Evolutionary conservation across 371 early-diverging fungal species (phyloP), one percentile per base, ranked within the genome.

Genomic region (Syncephalastrum sp.): DNA sequence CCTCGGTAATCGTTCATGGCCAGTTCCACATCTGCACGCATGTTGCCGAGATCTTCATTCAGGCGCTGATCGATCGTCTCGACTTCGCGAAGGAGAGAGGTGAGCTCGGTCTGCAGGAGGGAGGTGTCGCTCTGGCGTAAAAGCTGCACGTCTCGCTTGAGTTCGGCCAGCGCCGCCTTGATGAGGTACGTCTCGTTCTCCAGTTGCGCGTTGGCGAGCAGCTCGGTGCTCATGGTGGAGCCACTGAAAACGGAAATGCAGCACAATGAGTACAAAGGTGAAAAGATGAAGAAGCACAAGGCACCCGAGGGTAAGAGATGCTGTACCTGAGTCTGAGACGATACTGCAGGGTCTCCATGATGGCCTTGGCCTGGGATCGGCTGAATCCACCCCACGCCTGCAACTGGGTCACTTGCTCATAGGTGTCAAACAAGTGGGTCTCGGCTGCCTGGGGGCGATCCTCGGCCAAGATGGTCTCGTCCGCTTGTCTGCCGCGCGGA

Each of bases 1-100:
- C 88, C 75, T 58, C 89, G 86, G 63, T 85, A 88, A 65, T 86
- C 86, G 68, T 91, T 92, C 70, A 94, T 62, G 59, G 91, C 91
- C 54, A 93, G 88, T n/a, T 85, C 79, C 23, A 92, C 83, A 14
- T 91, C 91, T 5, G 82, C 73, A 61, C 89, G 88, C 63, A 92
- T 59, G 23, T 78, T 77, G 4, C 80, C 77, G 16, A 90, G 70
- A 41, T 86, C 83, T 51, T 93, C 93, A 13, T 82, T 72, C 25
- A 89, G 73, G 33, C 79, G 79, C 43, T 88, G 88, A 42, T 77
- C 79, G 65, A 93, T 56, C 2, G 74, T 64, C 48, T 91, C 91
- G 15, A 93, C 77, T 48, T 90, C 91, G 16, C 90, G 79, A 43
- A 81, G 67, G 16, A 92, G 83, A 2, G 68, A 59, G 4, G 88